Evolutionary conservation across 805 yeast genomes (phyloP).

Genomic region (Henningerozyma blattae): DNA sequence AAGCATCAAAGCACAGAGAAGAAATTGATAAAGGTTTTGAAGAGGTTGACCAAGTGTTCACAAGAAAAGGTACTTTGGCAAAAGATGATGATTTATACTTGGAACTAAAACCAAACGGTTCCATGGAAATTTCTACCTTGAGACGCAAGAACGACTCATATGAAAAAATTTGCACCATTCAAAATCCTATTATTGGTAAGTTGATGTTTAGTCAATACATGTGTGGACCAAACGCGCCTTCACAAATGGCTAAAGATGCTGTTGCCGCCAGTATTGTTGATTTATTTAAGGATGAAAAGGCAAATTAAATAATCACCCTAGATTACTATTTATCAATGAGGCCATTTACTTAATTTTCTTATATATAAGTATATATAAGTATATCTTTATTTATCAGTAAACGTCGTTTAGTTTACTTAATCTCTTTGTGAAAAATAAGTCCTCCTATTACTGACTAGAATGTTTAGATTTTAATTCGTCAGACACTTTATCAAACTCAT

Average conservation of each 20-base stretch:
- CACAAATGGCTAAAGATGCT: conserved; percentile 18
- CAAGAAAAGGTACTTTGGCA: conserved; percentile 58
- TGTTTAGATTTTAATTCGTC: no score
- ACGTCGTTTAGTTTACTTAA: no score
- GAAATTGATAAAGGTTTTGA: conserved; percentile 50
- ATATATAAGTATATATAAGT: no score
- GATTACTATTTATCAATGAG: no score
- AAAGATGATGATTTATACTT: conserved; percentile 59
- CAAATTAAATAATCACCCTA: no score
- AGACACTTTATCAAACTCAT: no score
- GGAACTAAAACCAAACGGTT: conserved; percentile 39
- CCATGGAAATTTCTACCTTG: conserved; percentile 33
- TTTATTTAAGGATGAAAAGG: no score
- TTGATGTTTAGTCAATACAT: conserved; percentile 68
- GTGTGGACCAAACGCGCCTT: conserved; percentile 36
- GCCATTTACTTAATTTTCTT: no score
- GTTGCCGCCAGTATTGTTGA: no score
- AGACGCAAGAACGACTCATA: conserved; percentile 27
- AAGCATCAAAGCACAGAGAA: conserved; percentile 38
- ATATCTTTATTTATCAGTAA: no score
- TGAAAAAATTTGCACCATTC: conserved; percentile 43
- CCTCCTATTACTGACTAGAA: no score
- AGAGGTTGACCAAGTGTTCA: conserved; percentile 51
- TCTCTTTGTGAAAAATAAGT: no score
- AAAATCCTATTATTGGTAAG: conserved; percentile 49